Conservation (phyloP, 2,329 filamentous ascomycete genomes). For the Cladosporium sp. region DNA sequence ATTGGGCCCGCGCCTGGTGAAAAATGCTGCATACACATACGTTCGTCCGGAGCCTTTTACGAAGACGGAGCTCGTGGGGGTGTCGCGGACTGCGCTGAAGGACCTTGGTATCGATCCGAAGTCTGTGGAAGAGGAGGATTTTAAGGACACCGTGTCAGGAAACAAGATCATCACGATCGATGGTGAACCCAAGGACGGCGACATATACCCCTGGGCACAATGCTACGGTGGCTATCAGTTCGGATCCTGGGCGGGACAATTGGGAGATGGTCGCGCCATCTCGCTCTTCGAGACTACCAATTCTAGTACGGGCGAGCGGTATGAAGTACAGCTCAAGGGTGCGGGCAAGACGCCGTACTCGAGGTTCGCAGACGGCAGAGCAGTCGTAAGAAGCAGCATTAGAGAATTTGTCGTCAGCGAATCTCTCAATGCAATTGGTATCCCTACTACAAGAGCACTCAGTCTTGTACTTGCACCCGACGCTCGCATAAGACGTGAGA, state of each 20-base stretch:
- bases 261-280: conserved; percentile 92
- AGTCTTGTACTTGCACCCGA: conserved; percentile 74
- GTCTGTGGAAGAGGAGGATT: conserved; percentile 68
- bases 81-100: conserved; percentile 72
- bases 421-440: conserved; percentile 75
- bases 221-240: conserved; percentile 77
- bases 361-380: conserved; percentile 92
- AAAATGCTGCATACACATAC: conserved; percentile 81
- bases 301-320: conserved; percentile 63
- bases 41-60: conserved; percentile 73
- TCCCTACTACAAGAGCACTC: conserved; percentile 82
- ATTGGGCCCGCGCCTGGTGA: conserved; percentile 78
- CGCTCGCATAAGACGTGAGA: conserved; percentile 70
- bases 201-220: conserved; percentile 95
- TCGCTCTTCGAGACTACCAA: conserved; percentile 89
- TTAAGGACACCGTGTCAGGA: conserved; percentile 73
- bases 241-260: conserved; percentile 90
- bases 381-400: conserved; percentile 87
- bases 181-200: conserved; percentile 53
- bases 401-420: conserved; percentile 93
- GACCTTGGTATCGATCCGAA: conserved; percentile 72
- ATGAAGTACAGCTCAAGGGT: conserved; percentile 92
- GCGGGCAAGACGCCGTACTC: conserved; percentile 93
- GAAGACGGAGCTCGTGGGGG: conserved; percentile 73
- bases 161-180: conserved; percentile 80